These are phyloP conservation scores for Pseudodiploospora longispora DNA, from an alignment of 2,329 filamentous ascomycete genomes.

Conservation along the genomic window DNA sequence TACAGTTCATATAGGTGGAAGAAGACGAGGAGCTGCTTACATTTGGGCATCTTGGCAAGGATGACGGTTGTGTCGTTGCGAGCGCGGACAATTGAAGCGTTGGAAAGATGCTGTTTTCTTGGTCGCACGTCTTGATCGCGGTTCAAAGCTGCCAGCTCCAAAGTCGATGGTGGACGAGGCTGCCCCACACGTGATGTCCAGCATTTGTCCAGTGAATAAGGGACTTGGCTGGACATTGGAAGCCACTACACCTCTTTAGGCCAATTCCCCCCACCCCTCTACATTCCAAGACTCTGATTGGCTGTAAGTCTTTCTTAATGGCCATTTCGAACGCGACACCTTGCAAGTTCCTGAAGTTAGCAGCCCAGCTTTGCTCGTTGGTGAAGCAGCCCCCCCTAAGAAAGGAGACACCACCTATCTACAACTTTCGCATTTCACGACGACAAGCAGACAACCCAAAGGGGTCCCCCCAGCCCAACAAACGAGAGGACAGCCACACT, in stretches of 20 bases:
- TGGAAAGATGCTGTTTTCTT: not conserved
- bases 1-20: conserved; percentile 6
- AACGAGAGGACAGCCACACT: too few relatives aligned
- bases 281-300: conserved; percentile 1
- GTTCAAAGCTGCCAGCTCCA: conserved; percentile 12
- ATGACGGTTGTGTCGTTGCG: not conserved
- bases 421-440: not conserved
- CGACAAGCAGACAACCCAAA: not conserved
- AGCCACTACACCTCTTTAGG: too few relatives aligned
- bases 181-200: conserved; percentile 12
- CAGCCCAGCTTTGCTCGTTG: not conserved
- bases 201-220: not conserved
- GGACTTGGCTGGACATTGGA: too few relatives aligned
- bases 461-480: too few relatives aligned
- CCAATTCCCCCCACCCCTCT: too few relatives aligned
- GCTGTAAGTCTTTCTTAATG: not conserved
- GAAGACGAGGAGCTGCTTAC: conserved; percentile 46
- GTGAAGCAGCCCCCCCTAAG: too few relatives aligned
- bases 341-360: conserved; percentile 6
- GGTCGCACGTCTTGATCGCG: conserved; percentile 5
- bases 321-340: conserved; percentile 10
- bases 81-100: not conserved
- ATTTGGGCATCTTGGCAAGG: conserved; percentile 68
- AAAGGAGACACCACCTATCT: not conserved
- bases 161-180: conserved; percentile 19